Evolutionary conservation across 2,329 filamentous ascomycete species (phyloP).

Genomic region (Sporothrix humicola): DNA sequence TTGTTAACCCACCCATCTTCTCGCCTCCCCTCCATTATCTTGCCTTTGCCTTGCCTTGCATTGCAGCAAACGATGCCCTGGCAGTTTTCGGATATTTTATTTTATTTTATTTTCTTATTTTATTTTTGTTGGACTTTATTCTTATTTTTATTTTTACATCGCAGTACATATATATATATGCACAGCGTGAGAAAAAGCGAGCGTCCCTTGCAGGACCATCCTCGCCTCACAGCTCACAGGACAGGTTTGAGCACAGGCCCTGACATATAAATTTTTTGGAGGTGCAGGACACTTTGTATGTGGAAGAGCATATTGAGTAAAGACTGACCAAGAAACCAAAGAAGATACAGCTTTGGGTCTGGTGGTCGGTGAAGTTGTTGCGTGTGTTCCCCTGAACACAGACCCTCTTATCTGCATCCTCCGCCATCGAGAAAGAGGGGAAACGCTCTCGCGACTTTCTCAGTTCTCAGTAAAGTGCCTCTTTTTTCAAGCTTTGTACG

Average conservation of each 20-base stretch:
- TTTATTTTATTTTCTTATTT: background rate
- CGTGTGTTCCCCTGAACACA: background rate
- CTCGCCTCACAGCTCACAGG: background rate
- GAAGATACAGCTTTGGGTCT: background rate
- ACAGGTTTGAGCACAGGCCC: slow-evolving; percentile 10
- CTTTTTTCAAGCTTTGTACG: background rate
- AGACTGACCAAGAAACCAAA: background rate
- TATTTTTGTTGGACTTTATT: background rate
- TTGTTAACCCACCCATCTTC: slow-evolving; percentile 1
- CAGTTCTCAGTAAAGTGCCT: too few relatives aligned
- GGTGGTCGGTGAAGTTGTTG: slow-evolving; percentile 1
- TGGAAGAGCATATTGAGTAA: background rate
- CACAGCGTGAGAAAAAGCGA: background rate
- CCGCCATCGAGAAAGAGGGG: too few relatives aligned
- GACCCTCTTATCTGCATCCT: slow-evolving; percentile 1
- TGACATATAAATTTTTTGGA: background rate
- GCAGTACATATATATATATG: background rate
- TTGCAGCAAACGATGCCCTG: slow-evolving; percentile 33
- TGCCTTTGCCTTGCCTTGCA: slow-evolving; percentile 33
- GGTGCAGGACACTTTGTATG: background rate
- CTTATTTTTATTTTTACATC: background rate
- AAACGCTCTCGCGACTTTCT: too few relatives aligned
- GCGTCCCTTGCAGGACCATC: slow-evolving; percentile 5
- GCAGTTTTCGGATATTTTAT: slow-evolving; percentile 26
- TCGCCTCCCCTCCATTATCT: slow-evolving; percentile 32